These are phyloP conservation scores for Aspergillus latus DNA, from an alignment of 2,329 filamentous ascomycete species.

Conservation along the genomic window DNA sequence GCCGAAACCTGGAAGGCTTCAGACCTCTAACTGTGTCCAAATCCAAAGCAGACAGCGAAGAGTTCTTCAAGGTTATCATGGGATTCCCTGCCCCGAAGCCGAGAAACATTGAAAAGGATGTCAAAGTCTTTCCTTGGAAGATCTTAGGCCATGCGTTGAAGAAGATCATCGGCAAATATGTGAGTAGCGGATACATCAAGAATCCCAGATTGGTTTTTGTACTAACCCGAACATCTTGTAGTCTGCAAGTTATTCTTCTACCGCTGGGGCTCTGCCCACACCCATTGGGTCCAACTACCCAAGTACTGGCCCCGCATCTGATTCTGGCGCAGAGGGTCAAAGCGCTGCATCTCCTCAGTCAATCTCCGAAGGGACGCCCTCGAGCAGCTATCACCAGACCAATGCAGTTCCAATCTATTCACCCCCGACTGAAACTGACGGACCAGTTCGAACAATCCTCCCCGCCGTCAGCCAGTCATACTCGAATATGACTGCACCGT, in stretches of 20 bases:
- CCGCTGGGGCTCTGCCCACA: slow-evolving; percentile 50
- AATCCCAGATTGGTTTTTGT: slow-evolving; percentile 20
- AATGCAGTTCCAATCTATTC: slow-evolving; percentile 47
- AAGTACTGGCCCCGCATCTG: slow-evolving; percentile 46
- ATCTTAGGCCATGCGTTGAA: slow-evolving; percentile 82
- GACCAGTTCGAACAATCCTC: slow-evolving; percentile 36
- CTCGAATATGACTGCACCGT: slow-evolving; percentile 29
- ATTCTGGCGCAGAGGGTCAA: slow-evolving; percentile 50
- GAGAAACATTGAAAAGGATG: slow-evolving; percentile 97
- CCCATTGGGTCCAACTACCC: slow-evolving; percentile 40
- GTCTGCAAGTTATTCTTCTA: slow-evolving; percentile 70
- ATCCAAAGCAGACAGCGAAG: slow-evolving; percentile 84
- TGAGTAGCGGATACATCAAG: slow-evolving; percentile 46
- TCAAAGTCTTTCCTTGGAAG: slow-evolving; percentile 98
- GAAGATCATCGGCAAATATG: slow-evolving; percentile 98
- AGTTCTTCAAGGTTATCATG: slow-evolving; percentile 99
- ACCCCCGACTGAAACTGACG: slow-evolving; percentile 38
- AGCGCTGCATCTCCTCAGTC: slow-evolving; percentile 52
- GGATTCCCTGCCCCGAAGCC: slow-evolving; percentile 92
- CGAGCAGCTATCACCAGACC: slow-evolving; percentile 45
- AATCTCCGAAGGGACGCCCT: slow-evolving; percentile 45
- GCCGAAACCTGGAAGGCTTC: slow-evolving; percentile 92
- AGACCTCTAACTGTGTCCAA: slow-evolving; percentile 92
- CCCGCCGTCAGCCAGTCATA: slow-evolving; percentile 35
- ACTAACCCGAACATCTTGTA: slow-evolving; percentile 28